Base-by-base conservation (phyloP, 2,329 filamentous ascomycete species). In the Cladophialophora bantiana region DNA sequence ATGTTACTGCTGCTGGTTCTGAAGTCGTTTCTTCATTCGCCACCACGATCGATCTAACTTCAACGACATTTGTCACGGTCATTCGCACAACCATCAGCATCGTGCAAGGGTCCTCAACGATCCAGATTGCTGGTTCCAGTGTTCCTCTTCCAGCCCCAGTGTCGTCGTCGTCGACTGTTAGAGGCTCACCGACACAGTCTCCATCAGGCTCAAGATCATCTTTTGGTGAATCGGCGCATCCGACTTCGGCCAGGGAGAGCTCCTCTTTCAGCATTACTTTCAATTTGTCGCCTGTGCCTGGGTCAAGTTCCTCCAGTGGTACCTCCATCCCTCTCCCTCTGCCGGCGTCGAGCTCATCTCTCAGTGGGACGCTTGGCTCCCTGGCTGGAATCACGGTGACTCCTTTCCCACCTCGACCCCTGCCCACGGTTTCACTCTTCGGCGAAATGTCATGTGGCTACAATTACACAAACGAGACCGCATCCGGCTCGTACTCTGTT, bases 41-140 rank as follows among this genome's bases (percentile, higher is more conserved):
- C 18, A 65, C 50, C 38, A 65, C 57, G 1, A 31, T 65, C 32
- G 36, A 42, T 36, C 50, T 45, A n/a, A 42, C 38, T 15, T 60
- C 52, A 13, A 56, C 57, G 9, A 65, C 63, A 18, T 65, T 65
- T 50, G 32, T 61, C 7, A 65, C 63, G n/a, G 63, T 65, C 34
- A 34, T 65, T 4, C 36, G 52, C 10, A 60, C 63, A 7, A 65
- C 63, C 4, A 61, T 65, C 36, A 56, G 54, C 13, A 55, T 58
- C n/a, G 42, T 61, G 4, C 57, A 56, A 31, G 31, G 57, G 7
- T 55, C 57, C 2, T 56, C 58, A 10, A 40, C 34, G n/a, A 50
- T 35, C 20, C 50, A 56, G 32, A 26, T 31, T 56, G n/a, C 36
- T 20, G 42, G 50, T 36, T 35, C 52, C 9, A 35, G 52, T 36